Conservation (phyloP, 768 basidiomycete species). For the Sistotremastrum niveocremeum region DNA sequence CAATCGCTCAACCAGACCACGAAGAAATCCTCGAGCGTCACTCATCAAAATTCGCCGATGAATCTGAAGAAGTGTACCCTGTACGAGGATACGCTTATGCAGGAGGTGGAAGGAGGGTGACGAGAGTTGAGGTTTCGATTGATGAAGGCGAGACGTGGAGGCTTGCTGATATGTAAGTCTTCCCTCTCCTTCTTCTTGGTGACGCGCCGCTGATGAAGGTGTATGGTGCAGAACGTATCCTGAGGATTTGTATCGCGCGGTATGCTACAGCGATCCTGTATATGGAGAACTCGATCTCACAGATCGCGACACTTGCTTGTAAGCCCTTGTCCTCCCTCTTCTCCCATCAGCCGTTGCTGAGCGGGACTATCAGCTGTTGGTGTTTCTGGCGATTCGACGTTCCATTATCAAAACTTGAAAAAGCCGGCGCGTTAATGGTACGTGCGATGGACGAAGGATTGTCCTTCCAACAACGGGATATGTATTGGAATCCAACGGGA, state of each 20-base stretch:
- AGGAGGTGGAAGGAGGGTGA: constrained; percentile 45
- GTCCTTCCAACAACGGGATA: constrained; percentile 36
- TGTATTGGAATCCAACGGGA: constrained; percentile 21
- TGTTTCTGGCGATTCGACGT: constrained; percentile 40
- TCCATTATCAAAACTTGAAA: constrained; percentile 18
- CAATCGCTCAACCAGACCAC: constrained; percentile 42
- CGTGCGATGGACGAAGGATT: constrained; percentile 42
- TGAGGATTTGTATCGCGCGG: constrained; percentile 34
- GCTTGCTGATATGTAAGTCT: constrained; percentile 24
- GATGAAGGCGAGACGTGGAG: constrained; percentile 40
- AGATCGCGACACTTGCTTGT: constrained; percentile 36
- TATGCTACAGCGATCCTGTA: constrained; percentile 22
- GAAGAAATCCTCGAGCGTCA: constrained; percentile 25
- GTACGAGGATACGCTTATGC: constrained; percentile 47
- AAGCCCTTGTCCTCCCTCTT: too few species aligned
- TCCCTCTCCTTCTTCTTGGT: background rate
- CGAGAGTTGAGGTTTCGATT: constrained; percentile 42
- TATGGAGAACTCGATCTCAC: constrained; percentile 38
- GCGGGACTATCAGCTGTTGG: too few species aligned
- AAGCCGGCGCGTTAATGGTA: constrained; percentile 29
- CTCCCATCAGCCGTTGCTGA: too few species aligned
- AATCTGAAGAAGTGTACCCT: constrained; percentile 19
- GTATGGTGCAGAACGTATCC: constrained; percentile 23
- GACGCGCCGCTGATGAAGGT: background rate
- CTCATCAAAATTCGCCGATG: constrained; percentile 3